These are phyloP conservation scores for Erodium texanum DNA, from an alignment of 441 rosid genomes.

Conservation along the genomic window DNA sequence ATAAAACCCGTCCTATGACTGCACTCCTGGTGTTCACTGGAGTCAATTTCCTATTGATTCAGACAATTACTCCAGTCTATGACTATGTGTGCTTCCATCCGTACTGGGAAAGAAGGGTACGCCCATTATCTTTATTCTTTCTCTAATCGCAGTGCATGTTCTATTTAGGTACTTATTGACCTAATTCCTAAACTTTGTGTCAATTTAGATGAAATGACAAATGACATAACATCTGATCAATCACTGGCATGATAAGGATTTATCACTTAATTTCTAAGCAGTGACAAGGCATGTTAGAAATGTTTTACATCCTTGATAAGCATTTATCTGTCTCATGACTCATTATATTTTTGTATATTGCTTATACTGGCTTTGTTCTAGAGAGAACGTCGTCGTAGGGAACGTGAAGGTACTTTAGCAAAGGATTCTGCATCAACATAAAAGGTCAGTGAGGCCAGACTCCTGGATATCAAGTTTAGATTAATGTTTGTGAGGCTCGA, in stretches of 20 bases:
- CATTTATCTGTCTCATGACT: neutral
- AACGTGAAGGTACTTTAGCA: conserved; percentile 27
- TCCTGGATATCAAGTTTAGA: neutral
- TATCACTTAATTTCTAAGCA: neutral
- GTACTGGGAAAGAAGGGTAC: conserved; percentile 3
- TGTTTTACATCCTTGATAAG: neutral
- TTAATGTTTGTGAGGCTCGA: neutral
- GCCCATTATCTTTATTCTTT: neutral
- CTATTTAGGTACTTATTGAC: neutral
- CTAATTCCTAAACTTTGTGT: neutral
- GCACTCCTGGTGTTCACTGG: neutral
- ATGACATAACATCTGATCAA: neutral
- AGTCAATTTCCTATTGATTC: neutral
- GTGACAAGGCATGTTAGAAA: neutral
- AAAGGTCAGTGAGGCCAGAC: conserved; percentile 6
- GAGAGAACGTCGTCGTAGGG: conserved; percentile 29
- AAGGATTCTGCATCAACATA: conserved; percentile 14
- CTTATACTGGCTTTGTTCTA: conserved; percentile 7
- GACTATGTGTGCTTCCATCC: conserved; percentile 1
- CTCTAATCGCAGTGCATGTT: neutral
- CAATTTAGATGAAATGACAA: neutral
- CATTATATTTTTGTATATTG: conserved; percentile 1
- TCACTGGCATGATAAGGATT: neutral
- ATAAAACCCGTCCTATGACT: conserved; percentile 3
- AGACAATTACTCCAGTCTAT: conserved; percentile 3